Percentiles rank a stretch among this genome's conserved stretches.
Conservation (phyloP, 1,284 basidiomycete species). For the Papiliotrema laurentii region DNA sequence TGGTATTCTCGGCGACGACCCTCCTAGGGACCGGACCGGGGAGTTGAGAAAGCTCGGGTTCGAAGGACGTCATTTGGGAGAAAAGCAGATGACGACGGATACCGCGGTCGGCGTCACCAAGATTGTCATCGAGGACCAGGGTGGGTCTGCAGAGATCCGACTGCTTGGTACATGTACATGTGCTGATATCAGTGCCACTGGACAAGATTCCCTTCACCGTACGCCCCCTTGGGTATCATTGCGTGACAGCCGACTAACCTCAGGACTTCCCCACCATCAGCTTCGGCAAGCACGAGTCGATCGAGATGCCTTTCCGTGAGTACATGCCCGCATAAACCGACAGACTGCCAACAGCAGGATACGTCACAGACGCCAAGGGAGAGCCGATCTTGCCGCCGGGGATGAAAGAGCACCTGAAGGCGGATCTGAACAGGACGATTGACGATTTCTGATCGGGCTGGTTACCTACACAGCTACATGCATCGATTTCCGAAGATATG, state of each 20-base stretch:
- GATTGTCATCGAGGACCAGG: slow-evolving; percentile 71
- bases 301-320: slow-evolving; percentile 92
- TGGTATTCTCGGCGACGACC: slow-evolving; percentile 49
- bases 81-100: slow-evolving; percentile 96
- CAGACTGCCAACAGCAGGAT: slow-evolving; percentile 42
- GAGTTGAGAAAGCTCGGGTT: slow-evolving; percentile 84
- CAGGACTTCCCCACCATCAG: slow-evolving; percentile 80
- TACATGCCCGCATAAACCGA: slow-evolving; percentile 14
- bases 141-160: slow-evolving; percentile 46
- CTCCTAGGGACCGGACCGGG: slow-evolving; percentile 57
- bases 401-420: slow-evolving; percentile 76
- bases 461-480: not conserved
- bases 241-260: slow-evolving; percentile 1
- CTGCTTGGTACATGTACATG: not conserved
- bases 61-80: slow-evolving; percentile 73
- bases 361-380: slow-evolving; percentile 48
- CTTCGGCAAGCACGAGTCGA: slow-evolving; percentile 76
- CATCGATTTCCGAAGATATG: no score
- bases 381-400: slow-evolving; percentile 76
- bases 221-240: slow-evolving; percentile 14
- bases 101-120: slow-evolving; percentile 94
- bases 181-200: slow-evolving; percentile 54
- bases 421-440: slow-evolving; percentile 81
- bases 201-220: slow-evolving; percentile 70
- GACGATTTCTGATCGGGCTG: slow-evolving; percentile 51